Percentiles rank a stretch among this genome's conserved stretches.
Evolutionary conservation across 257 asterid genomes (phyloP).

Genomic region (Ajuga chamaepitys): DNA sequence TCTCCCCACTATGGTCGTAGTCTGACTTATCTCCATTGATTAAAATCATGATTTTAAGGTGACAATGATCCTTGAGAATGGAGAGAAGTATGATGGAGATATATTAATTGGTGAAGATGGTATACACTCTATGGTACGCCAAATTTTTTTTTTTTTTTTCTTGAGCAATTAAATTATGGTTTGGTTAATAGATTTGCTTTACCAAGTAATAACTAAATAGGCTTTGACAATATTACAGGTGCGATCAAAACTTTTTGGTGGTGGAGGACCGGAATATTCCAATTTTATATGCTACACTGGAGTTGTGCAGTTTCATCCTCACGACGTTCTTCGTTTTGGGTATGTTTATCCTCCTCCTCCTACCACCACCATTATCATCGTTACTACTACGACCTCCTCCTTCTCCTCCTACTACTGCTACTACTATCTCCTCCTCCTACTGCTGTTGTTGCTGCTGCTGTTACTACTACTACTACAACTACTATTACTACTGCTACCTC

Average conservation of each 20-base stretch:
- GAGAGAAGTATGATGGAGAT: slow-evolving; percentile 11
- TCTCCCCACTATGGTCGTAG: not conserved
- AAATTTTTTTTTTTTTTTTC: not conserved
- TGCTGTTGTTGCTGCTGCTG: no score
- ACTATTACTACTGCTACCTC: no score
- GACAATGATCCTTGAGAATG: slow-evolving; percentile 12
- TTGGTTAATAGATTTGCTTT: no score
- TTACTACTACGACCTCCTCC: no score
- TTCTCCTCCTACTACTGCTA: no score
- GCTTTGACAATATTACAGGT: not conserved
- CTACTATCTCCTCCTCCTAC: no score
- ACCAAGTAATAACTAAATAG: no score
- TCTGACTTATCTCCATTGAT: not conserved
- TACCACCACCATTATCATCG: no score
- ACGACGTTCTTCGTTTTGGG: slow-evolving; percentile 6
- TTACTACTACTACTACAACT: no score
- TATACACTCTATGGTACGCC: slow-evolving; percentile 6
- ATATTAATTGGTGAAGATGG: slow-evolving; percentile 17
- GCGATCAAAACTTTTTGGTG: slow-evolving; percentile 4
- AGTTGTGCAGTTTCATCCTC: not conserved
- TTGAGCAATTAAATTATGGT: no score
- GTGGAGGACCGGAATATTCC: not conserved
- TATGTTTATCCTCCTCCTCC: not conserved
- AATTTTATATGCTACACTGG: slow-evolving; percentile 16
- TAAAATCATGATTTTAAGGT: not conserved